Conservation (phyloP, 495 filamentous ascomycete genomes). For the Trichoderma erinaceum region DNA sequence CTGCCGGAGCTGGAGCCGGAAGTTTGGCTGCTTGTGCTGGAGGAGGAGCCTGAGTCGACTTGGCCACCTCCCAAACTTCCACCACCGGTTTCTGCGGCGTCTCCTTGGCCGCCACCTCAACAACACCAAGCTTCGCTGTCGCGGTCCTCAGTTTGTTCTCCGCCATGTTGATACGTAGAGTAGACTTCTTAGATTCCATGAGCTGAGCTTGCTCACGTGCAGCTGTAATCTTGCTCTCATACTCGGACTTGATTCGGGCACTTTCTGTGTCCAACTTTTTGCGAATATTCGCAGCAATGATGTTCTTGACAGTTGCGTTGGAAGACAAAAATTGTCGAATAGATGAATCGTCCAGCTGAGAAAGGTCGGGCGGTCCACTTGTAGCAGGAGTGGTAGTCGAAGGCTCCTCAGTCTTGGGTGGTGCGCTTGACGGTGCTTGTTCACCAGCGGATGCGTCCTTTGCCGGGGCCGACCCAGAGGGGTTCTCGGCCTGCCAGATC, state of each 20-base stretch:
- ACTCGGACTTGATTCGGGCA: conserved; percentile 48
- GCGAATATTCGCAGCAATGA: conserved; percentile 63
- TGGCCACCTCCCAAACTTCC: conserved; percentile 69
- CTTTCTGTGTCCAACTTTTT: conserved; percentile 50
- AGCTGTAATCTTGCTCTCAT: conserved; percentile 44
- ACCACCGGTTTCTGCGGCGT: conserved; percentile 73
- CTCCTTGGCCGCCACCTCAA: conserved; percentile 73
- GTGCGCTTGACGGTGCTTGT: conserved; percentile 33
- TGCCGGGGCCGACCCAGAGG: conserved; percentile 28
- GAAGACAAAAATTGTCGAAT: conserved; percentile 57
- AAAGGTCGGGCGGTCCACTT: conserved; percentile 24
- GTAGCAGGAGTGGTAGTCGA: not conserved
- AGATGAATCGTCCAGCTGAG: conserved; percentile 51
- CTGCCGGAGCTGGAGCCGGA: not conserved
- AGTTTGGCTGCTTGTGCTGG: conserved; percentile 4
- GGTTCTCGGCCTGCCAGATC: conserved; percentile 46
- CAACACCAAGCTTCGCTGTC: conserved; percentile 66
- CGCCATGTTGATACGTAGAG: conserved; percentile 71
- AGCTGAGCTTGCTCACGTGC: conserved; percentile 47
- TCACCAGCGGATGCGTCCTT: conserved; percentile 17
- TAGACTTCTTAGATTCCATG: conserved; percentile 57
- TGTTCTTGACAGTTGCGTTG: conserved; percentile 58
- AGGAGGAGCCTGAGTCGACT: conserved; percentile 13
- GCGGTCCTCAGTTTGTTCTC: conserved; percentile 60
- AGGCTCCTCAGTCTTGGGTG: conserved; percentile 21